Evolutionary conservation across 75 land plant genomes (phyloP), one percentile per base, ranked within the genome.

Genomic region (Chamaecyparis obtusa): DNA sequence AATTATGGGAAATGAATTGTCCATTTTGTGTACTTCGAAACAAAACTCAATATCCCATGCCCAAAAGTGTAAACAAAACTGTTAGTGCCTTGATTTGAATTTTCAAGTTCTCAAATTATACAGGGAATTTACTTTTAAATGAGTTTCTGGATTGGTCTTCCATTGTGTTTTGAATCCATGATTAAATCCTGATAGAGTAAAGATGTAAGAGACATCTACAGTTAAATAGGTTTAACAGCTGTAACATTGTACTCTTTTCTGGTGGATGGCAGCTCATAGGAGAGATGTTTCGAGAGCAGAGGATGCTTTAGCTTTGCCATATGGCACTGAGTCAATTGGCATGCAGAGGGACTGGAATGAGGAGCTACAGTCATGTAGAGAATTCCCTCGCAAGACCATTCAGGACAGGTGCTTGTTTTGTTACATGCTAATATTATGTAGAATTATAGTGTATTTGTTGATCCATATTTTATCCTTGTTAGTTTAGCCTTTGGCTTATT

Each of bases 341-440:
- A 95, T 98, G 98, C 99, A 97, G 87, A 91, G 99, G 83, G 99
- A 98, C 76, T 96, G 99, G 99, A 98, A 98, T 89, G 99, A 98
- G 87, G 99, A 98, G 83, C 89, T 97, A 86, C 99, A 98, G 86
- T 97, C 99, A 55, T 98, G 99, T 87, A 90, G 97, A 55, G 99
- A 98, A 76, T 97, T 98, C 88, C 96, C 99, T 55, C 93, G 94
- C 84, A 88, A 92, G 44, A 89, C 88, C 77, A 91, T 90, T 41
- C 99, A 97, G 85, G 99, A 98, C 91, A 95, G 99, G 99, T 98
- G 85, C 39, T 85, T 36, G 48, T 37, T 77, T 14, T 3, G 27
- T 91, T 0, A 77, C 13, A 7, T 77, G 49, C 44, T 24, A 41
- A 48, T 83, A 0, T 86, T 16, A 44, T 84, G 54, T 19, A 27